Base-by-base conservation (phyloP, 2,329 filamentous ascomycete species). In the Pseudogymnoascus sp. region DNA sequence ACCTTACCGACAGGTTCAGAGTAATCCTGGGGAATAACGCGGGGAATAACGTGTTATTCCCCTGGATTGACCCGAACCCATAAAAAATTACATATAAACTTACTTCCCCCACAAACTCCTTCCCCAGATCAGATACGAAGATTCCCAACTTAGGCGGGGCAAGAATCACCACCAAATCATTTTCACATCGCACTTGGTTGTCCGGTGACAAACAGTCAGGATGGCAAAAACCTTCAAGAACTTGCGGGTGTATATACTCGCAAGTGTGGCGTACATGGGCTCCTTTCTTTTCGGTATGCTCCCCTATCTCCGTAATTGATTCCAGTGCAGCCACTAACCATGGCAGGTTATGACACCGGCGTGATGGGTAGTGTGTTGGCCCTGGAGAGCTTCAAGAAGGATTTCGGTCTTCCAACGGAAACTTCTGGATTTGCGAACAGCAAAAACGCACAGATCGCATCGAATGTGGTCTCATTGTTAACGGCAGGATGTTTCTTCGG, bases 401-500 rank as follows among this genome's bases (percentile, higher is more conserved):
- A 70, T 61, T 70, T 70, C 42, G 66, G 67, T 17, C 64, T 70
- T 7, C 67, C 69, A 4, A 64, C 60, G 2, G 65, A 62, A 9
- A 65, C 60, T 15, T 62, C 62, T 1, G 67, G 68, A 46, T 62
- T 62, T 62, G 11, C 60, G 19, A n/a, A 38, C 19, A 31, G 31
- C 23, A 40, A n/a, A 35, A 61, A 42, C 19, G 62, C 62, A 15
- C 13, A 31, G 11, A 59, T 69, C 38, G 59, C 67, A 2, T 65
- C 65, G 15, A 78, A 81, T 59, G 77, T 78, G 37, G 78, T 81
- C 19, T 77, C 78, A 1, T 77, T 82, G 17, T 79, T 82, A 62
- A 80, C 82, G 65, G 77, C 80, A 7, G 81, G 80, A 23, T 80
- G 80, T 35, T 80, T 84, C 64, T 77, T 80, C 29, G 80, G 80